Conservation (phyloP, 2,329 filamentous ascomycete species). For the Trichoderma endophyticum region DNA sequence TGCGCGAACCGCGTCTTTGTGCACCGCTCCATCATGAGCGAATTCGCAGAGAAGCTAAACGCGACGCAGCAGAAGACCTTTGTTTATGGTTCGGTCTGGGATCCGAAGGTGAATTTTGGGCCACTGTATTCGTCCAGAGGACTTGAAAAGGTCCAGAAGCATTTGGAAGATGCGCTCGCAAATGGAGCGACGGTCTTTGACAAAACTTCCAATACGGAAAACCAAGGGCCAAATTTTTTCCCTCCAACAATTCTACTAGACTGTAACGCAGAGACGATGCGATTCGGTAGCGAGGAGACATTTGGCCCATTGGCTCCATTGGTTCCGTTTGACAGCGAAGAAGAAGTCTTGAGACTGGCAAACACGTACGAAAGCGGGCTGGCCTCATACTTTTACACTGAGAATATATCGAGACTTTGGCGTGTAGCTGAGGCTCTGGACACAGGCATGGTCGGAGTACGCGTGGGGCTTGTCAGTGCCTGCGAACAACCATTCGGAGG, state of each 20-base stretch:
- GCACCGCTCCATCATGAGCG: background rate
- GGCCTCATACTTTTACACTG: background rate
- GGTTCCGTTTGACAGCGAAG: background rate
- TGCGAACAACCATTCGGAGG: conserved; percentile 6
- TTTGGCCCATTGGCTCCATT: background rate
- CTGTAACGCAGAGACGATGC: background rate
- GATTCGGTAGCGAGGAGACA: background rate
- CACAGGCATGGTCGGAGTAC: conserved; percentile 64
- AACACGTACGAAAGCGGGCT: background rate
- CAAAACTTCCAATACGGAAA: background rate
- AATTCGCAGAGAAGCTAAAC: background rate
- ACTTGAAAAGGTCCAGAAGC: conserved; percentile 59
- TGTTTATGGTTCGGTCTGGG: conserved; percentile 30
- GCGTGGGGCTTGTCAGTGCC: conserved; percentile 45
- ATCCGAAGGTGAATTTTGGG: conserved; percentile 57
- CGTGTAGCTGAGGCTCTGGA: background rate
- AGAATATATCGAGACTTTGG: background rate
- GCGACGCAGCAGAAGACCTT: background rate
- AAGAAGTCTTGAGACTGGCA: background rate
- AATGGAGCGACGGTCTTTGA: conserved; percentile 45
- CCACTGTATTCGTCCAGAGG: conserved; percentile 58
- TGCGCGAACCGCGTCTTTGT: background rate
- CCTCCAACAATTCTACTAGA: background rate
- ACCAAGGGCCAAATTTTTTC: background rate
- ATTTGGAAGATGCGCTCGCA: conserved; percentile 61